Base-by-base conservation (phyloP, 2,329 filamentous ascomycete genomes). In the Beauveria sp. region DNA sequence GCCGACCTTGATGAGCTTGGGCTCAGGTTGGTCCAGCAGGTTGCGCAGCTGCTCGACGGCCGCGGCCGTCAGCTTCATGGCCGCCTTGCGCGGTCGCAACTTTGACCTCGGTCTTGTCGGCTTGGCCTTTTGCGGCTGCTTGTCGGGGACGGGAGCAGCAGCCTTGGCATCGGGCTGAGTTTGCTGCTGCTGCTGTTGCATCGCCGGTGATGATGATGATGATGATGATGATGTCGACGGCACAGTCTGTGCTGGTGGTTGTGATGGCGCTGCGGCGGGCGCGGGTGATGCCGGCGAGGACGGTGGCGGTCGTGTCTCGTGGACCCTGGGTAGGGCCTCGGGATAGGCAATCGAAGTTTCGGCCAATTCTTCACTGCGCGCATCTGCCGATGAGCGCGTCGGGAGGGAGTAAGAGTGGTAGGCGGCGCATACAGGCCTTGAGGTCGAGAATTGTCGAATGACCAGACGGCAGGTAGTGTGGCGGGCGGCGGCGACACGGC, bases 1-100 rank as follows among this genome's bases (percentile, higher is more conserved):
- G 14, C 94, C 92, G 6, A 99, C 90, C 68, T 94, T 88, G 73
- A 99, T 96, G 66, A 96, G 81, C 77, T 96, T 96, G 2, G 92
- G 92, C 28, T 94, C 86, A 0, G 94, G 94, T 69, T 92, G 88
- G 63, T 92, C 85, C 7, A 97, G 82, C 43, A 99, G 77, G 20
- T 82, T 80, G 62, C 85, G 85, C 40, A 99, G 80, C 68, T 96
- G 92, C 52, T 86, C 80, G 3, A 96, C 88, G 0, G 94, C 94
- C 1, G 86, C 78, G 0, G 90, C 84, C 0, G 92, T 92, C 26
- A 99, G 81, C 66, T 85, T 91, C 79, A 99, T 93, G 2, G 93
- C 91, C 1, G 94, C 92, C 78, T 97, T 97, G 61, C 92, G 86
- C 14, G 93, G 84, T 2, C 77, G 76, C 44, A 76, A 68, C 69